Percentiles rank a stretch among this genome's conserved stretches.
Conservation (phyloP, 805 yeast species). For the Cephaloascus albidus region DNA sequence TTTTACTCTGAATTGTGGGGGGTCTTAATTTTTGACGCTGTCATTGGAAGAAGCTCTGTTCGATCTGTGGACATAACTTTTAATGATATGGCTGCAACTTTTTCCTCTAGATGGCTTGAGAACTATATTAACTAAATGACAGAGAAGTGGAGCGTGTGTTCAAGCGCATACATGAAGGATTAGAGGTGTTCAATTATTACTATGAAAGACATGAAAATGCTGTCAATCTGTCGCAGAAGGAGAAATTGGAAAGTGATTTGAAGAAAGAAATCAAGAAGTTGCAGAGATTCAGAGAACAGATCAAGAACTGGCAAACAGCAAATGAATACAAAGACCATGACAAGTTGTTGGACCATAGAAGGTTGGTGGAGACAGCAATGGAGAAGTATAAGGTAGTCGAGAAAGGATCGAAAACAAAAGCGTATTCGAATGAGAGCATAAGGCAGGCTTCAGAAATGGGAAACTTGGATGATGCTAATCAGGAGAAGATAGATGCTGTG, state of each 20-base stretch:
- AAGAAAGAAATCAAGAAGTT: constrained; percentile 35
- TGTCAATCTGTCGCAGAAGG: constrained; percentile 31
- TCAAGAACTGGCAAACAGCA: constrained; percentile 30
- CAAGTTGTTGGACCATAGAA: constrained; percentile 23
- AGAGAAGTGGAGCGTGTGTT: constrained; percentile 33
- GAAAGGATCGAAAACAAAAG: constrained; percentile 29
- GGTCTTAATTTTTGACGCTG: too few relatives aligned
- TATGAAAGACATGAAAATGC: constrained; percentile 29
- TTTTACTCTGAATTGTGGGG: too few relatives aligned
- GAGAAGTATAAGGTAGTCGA: constrained; percentile 35
- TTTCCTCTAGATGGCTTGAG: too few relatives aligned
- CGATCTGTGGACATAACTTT: too few relatives aligned
- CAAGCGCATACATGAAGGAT: constrained; percentile 34
- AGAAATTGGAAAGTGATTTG: constrained; percentile 31
- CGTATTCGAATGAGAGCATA: constrained; percentile 33
- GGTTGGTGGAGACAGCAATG: constrained; percentile 34
- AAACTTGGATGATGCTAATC: constrained; percentile 14
- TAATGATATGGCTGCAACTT: too few relatives aligned
- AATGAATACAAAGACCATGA: constrained; percentile 6
- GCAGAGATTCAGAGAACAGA: constrained; percentile 35
- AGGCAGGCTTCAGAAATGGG: constrained; percentile 25
- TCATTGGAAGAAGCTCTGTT: too few relatives aligned
- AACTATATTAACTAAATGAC: too few relatives aligned
- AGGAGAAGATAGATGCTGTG: constrained; percentile 16
- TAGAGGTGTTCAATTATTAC: constrained; percentile 34